Evolutionary conservation across 2,329 filamentous ascomycete species (phyloP).

Genomic region (Hypoxylon sp.): DNA sequence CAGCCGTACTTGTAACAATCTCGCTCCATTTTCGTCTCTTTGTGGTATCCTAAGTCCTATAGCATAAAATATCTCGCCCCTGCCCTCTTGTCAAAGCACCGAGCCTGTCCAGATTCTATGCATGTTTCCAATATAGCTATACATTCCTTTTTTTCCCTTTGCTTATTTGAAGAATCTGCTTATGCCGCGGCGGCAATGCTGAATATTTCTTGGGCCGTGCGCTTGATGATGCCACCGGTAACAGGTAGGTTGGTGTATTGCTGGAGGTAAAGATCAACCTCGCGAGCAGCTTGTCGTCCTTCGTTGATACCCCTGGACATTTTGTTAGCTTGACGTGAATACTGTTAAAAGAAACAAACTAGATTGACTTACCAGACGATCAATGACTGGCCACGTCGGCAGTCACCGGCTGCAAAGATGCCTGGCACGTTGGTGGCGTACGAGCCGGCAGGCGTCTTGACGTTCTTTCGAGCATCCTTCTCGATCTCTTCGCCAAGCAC

Average conservation of each 20-base stretch:
- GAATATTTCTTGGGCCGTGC: conserved; percentile 73
- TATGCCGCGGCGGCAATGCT: conserved; percentile 13
- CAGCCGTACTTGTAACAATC: conserved; percentile 2
- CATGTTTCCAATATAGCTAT: conserved; percentile 22
- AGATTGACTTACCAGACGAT: conserved; percentile 84
- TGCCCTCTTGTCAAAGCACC: conserved; percentile 12
- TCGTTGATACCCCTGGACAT: conserved; percentile 87
- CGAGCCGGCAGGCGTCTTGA: conserved; percentile 89
- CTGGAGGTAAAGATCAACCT: conserved; percentile 89
- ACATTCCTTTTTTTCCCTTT: conserved; percentile 10
- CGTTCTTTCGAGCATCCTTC: conserved; percentile 91
- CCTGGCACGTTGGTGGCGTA: conserved; percentile 89
- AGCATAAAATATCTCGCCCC: conserved; percentile 6
- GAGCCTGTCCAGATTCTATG: conserved; percentile 31
- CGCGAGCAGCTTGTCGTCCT: conserved; percentile 88
- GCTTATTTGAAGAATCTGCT: conserved; percentile 1
- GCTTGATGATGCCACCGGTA: conserved; percentile 91
- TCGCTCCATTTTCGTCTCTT: conserved; percentile 13
- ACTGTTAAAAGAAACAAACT: background rate
- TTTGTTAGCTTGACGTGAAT: conserved; percentile 47
- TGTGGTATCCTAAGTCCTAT: conserved; percentile 29
- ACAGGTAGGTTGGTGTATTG: conserved; percentile 82
- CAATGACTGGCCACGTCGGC: conserved; percentile 90
- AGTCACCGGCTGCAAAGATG: conserved; percentile 94
- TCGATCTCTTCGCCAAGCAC: conserved; percentile 88